A percentile compares a stretch with the other conserved stretches of the same genome.
phyloP scores from a whole-genome alignment of 805 yeast species.

The Cyberlindnera saturnus region DNA sequence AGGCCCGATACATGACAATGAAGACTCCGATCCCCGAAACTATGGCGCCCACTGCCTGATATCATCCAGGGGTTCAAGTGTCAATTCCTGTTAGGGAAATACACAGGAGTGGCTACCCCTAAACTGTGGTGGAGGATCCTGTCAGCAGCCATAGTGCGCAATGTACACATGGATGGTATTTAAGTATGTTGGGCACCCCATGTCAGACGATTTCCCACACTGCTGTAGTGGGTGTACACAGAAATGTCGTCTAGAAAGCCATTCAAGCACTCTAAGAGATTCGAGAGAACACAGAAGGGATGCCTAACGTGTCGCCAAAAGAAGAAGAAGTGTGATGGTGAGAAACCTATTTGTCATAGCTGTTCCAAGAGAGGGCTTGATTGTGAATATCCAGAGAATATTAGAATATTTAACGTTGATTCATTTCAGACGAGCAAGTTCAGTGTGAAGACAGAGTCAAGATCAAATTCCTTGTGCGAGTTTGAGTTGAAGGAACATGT shows the following conservation, averaged over 20 bases:
- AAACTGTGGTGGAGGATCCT: neutral
- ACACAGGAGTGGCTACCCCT: no score
- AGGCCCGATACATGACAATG: no score
- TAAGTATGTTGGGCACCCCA: no score
- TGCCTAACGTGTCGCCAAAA: slow-evolving; percentile 25
- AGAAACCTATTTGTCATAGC: slow-evolving; percentile 21
- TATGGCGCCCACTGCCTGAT: no score
- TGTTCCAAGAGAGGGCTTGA: slow-evolving; percentile 19
- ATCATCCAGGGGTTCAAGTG: no score
- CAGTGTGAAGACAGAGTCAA: neutral
- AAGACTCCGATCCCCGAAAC: no score
- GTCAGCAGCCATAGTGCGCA: neutral
- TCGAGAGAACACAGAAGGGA: slow-evolving; percentile 24
- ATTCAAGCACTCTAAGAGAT: slow-evolving; percentile 22
- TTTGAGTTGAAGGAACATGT: no score
- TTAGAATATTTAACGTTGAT: slow-evolving; percentile 16
- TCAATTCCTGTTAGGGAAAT: no score
- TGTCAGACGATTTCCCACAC: no score
- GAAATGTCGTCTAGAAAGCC: slow-evolving; percentile 5
- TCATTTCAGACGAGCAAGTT: slow-evolving; percentile 1
- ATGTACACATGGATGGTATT: neutral
- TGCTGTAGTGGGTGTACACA: no score
- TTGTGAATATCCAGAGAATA: slow-evolving; percentile 24
- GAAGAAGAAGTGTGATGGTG: slow-evolving; percentile 26
- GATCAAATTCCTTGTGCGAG: neutral